Percentiles rank a stretch among this genome's conserved stretches.
phyloP scores from a whole-genome alignment of 108 stramenopile genomes.

The Stephanodiscus minutulus region DNA sequence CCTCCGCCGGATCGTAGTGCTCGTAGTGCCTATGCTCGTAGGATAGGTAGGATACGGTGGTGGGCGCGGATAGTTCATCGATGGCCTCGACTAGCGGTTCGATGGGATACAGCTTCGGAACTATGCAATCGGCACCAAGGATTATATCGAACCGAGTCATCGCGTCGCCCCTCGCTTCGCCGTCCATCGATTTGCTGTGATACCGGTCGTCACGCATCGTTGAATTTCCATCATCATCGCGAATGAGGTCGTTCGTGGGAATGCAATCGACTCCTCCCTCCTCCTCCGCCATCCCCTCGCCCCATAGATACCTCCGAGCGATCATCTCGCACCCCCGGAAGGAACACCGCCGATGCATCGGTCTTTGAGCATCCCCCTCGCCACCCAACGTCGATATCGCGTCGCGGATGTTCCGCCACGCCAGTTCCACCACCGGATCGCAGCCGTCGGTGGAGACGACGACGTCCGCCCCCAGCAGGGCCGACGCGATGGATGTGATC shows the following conservation, averaged over 20 bases:
- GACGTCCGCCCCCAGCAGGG: slow-evolving; percentile 66
- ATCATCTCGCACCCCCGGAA: slow-evolving; percentile 43
- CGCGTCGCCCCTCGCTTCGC: background rate
- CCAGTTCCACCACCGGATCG: slow-evolving; percentile 68
- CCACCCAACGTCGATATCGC: slow-evolving; percentile 21
- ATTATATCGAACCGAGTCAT: slow-evolving; percentile 60
- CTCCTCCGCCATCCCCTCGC: slow-evolving; percentile 30
- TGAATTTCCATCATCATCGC: background rate
- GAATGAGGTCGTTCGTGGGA: background rate
- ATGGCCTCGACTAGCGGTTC: slow-evolving; percentile 82
- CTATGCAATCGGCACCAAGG: slow-evolving; percentile 85
- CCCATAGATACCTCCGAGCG: slow-evolving; percentile 74
- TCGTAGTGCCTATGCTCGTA: slow-evolving; percentile 74
- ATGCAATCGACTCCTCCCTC: background rate
- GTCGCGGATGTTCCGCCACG: slow-evolving; percentile 58
- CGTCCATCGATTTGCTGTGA: background rate
- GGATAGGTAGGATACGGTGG: slow-evolving; percentile 48
- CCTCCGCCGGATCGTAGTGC: slow-evolving; percentile 63
- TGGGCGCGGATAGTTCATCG: slow-evolving; percentile 50
- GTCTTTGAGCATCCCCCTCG: background rate
- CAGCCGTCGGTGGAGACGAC: slow-evolving; percentile 85
- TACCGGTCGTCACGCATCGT: background rate
- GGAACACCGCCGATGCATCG: background rate
- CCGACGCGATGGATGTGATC: slow-evolving; percentile 77
- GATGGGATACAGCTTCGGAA: slow-evolving; percentile 93